These are phyloP conservation scores for Gastrolobium bilobum DNA, from an alignment of 306 rosid species.

Conservation along the genomic window DNA sequence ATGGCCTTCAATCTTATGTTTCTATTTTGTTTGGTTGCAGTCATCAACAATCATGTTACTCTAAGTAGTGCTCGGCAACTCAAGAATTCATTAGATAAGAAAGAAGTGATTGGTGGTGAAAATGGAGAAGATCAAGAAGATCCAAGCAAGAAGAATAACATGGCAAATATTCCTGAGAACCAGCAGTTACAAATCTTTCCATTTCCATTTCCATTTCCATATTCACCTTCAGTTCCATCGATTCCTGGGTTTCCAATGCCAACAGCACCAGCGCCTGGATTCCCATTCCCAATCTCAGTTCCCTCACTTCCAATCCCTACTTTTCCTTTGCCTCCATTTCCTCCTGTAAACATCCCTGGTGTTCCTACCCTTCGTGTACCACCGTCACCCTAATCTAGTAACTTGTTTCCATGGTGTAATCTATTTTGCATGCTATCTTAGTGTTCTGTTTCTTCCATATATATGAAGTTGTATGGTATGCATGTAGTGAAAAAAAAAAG, in stretches of 20 bases:
- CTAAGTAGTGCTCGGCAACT: slow-evolving; percentile 39
- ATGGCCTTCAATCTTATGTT: slow-evolving; percentile 28
- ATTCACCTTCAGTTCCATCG: background rate
- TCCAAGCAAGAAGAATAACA: too few species aligned
- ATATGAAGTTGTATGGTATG: too few species aligned
- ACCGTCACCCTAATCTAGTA: background rate
- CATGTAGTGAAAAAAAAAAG: too few species aligned
- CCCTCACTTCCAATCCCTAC: slow-evolving; percentile 38
- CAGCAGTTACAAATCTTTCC: background rate
- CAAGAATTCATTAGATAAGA: background rate
- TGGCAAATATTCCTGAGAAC: background rate
- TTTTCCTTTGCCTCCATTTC: slow-evolving; percentile 31
- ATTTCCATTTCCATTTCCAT: too few species aligned
- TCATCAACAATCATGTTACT: slow-evolving; percentile 22
- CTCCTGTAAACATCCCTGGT: slow-evolving; percentile 25
- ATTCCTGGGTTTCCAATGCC: background rate
- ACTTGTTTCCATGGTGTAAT: background rate
- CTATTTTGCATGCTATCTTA: too few species aligned
- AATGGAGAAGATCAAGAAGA: background rate
- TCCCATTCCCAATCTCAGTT: background rate
- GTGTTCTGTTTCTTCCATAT: too few species aligned
- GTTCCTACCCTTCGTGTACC: background rate
- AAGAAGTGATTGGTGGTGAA: background rate
- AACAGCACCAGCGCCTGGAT: background rate
- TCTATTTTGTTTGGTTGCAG: slow-evolving; percentile 36